Conservation (phyloP, 257 asterid species). For the Nemophila menziesii region DNA sequence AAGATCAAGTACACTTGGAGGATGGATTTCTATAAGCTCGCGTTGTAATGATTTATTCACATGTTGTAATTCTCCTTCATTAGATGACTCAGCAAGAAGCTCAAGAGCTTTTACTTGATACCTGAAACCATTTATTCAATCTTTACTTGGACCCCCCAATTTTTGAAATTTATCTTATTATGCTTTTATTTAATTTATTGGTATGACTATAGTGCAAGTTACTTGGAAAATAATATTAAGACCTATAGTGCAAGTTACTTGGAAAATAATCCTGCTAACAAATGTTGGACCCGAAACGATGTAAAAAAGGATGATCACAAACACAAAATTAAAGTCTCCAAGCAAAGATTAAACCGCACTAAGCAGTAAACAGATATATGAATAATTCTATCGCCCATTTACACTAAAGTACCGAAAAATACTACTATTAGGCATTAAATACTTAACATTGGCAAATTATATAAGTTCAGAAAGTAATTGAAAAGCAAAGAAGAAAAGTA, state of each 20-base stretch:
- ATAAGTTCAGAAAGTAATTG: too few relatives aligned
- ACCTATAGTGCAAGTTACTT: background rate
- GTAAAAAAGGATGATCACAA: background rate
- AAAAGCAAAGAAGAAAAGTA: slow-evolving; percentile 3
- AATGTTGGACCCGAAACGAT: background rate
- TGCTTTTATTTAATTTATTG: too few relatives aligned
- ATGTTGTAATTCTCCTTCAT: slow-evolving; percentile 35
- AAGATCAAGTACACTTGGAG: slow-evolving; percentile 78
- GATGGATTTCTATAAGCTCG: slow-evolving; percentile 61
- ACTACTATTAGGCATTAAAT: background rate
- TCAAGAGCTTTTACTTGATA: slow-evolving; percentile 72
- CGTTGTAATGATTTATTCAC: slow-evolving; percentile 26
- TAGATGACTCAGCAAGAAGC: slow-evolving; percentile 57
- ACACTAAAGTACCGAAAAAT: background rate
- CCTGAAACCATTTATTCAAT: slow-evolving; percentile 33
- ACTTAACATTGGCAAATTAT: too few relatives aligned
- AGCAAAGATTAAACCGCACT: background rate
- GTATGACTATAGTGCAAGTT: too few relatives aligned
- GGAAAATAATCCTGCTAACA: background rate
- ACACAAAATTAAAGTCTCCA: background rate
- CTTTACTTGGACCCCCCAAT: too few relatives aligned
- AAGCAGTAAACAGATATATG: background rate
- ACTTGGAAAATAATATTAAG: too few relatives aligned
- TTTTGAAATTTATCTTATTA: too few relatives aligned
- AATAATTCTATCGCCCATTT: background rate